A percentile compares a stretch with the other conserved stretches of the same genome.
Evolutionary conservation across 169 alveolate genomes (phyloP).

Genomic region (Plasmodium relictum): DNA sequence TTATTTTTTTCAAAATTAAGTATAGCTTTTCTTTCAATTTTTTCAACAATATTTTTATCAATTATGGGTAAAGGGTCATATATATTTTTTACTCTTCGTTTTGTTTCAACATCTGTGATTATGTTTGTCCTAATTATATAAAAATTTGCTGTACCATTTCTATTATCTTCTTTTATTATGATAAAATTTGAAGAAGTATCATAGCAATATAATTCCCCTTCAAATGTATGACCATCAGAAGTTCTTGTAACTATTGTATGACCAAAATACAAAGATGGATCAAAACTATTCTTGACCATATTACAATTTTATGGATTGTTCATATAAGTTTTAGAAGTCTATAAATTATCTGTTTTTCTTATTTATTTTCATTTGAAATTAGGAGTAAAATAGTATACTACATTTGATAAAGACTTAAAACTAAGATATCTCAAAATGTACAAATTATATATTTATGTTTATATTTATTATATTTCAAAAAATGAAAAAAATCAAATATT

Average conservation of each 20-base stretch:
- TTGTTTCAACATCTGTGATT: slow-evolving; percentile 44
- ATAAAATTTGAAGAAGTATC: slow-evolving; percentile 24
- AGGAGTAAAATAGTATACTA: neutral
- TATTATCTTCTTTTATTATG: slow-evolving; percentile 36
- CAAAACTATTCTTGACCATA: slow-evolving; percentile 45
- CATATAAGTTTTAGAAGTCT: neutral
- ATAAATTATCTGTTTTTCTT: neutral
- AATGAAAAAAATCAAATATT: neutral
- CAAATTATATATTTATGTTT: neutral
- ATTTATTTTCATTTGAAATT: slow-evolving; percentile 4
- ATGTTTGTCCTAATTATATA: slow-evolving; percentile 31
- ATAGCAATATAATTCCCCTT: slow-evolving; percentile 71
- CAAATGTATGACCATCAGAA: slow-evolving; percentile 35
- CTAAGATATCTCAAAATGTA: neutral
- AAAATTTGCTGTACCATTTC: slow-evolving; percentile 66
- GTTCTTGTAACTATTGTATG: slow-evolving; percentile 30
- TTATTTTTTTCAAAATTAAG: slow-evolving; percentile 29
- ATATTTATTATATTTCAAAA: neutral
- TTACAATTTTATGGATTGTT: slow-evolving; percentile 18
- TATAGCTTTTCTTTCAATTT: slow-evolving; percentile 57
- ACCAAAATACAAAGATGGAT: slow-evolving; percentile 63
- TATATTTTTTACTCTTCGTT: slow-evolving; percentile 16
- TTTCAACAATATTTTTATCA: slow-evolving; percentile 37
- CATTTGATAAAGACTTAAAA: neutral
- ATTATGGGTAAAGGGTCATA: slow-evolving; percentile 26